phyloP scores from a whole-genome alignment of 176 grass and related monocot genomes.

The Neostapfia colusana region DNA sequence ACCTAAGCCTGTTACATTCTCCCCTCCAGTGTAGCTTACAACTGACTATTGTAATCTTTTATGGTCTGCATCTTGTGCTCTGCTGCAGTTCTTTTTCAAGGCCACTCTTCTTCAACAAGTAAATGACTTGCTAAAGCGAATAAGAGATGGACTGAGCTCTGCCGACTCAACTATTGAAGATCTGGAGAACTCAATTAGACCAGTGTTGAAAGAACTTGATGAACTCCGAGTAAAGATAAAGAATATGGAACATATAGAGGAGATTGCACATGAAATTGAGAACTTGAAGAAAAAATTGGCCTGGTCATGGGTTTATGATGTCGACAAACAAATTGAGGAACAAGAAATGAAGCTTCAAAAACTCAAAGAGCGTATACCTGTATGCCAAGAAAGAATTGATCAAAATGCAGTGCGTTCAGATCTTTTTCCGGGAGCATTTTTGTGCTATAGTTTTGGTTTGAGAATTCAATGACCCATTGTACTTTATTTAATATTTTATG shows the following conservation, averaged over 20 bases:
- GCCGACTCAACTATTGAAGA: constrained; percentile 61
- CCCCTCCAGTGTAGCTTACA: constrained; percentile 18
- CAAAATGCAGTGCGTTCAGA: constrained; percentile 57
- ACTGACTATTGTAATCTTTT: constrained; percentile 2
- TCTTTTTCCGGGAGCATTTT: neutral
- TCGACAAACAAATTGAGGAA: constrained; percentile 60
- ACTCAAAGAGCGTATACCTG: constrained; percentile 79
- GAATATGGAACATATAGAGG: constrained; percentile 90
- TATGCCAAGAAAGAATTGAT: constrained; percentile 86
- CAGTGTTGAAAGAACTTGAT: constrained; percentile 69
- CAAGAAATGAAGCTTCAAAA: constrained; percentile 64
- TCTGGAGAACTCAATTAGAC: constrained; percentile 67
- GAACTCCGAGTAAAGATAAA: constrained; percentile 84
- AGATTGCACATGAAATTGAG: constrained; percentile 81
- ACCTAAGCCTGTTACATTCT: neutral
- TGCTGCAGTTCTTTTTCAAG: constrained; percentile 89
- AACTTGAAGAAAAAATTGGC: constrained; percentile 83
- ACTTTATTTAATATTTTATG: neutral
- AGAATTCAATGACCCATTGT: neutral
- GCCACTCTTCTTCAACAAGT: constrained; percentile 97
- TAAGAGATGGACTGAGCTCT: constrained; percentile 52
- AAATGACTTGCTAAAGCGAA: constrained; percentile 65
- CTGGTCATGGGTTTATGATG: constrained; percentile 94
- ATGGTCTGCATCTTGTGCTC: constrained; percentile 21
- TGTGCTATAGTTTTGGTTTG: constrained; percentile 19